Evolutionary conservation across 2,329 filamentous ascomycete genomes (phyloP), one percentile per base, ranked within the genome.

Genomic region (Hypoxylon sp.): DNA sequence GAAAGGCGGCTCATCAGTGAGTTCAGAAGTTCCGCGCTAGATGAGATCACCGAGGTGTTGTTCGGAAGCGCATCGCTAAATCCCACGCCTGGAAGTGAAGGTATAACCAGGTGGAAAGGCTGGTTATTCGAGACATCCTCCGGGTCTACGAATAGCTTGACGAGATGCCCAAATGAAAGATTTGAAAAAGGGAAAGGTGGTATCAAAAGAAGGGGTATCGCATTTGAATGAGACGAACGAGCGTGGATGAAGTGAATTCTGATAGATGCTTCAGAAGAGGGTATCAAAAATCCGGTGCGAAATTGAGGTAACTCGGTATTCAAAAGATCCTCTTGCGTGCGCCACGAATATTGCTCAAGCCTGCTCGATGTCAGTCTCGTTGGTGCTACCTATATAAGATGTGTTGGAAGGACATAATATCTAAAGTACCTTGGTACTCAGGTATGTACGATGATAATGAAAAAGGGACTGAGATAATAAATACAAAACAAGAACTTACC

Each of bases 261-360:
- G 0, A 88, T 73, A 2, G 80, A 77, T 3, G 79, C 67, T 45
- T 80, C 77, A n/a, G 77, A 74, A 5, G 74, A 78, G 24, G 78
- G 78, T 49, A 80, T 72, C 1, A 76, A 70, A 59, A 91, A 81
- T 12, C 79, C 80, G 11, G 87, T 89, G 28, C 89, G 85, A 74
- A 85, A 91, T 75, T 91, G 89, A 0, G 89, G 85, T n/a, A 91
- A 78, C 0, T 79, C 76, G 7, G 78, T 73, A 74, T 92, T 91
- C 69, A 90, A 81, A 40, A 77, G 73, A 6, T 81, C 77, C 76
- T 91, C 89, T 58, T 87, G 82, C 2, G 82, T 78, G 50, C 86
- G 83, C 88, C 89, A 92, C 62, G 85, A 85, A 75, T 90, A 91
- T 45, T 84, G 80, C 64, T 91, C 89, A 30, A 90, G 82, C 89